Conservation (phyloP, 225 moss, liverwort and hornwort species). For the Neckera pumila region DNA sequence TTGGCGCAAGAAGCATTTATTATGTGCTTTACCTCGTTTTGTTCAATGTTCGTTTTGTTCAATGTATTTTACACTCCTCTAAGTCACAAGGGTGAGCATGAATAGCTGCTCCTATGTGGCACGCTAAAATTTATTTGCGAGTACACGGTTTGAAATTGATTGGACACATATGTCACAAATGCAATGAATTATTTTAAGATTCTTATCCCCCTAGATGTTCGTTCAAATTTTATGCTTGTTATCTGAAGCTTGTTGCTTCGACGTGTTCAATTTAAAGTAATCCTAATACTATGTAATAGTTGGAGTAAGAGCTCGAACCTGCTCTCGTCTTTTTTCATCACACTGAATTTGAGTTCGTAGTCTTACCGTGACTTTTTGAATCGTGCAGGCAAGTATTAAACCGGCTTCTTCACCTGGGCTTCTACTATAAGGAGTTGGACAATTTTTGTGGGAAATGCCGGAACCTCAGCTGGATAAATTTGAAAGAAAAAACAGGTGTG, state of each 20-base stretch:
- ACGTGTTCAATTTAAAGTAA: background rate
- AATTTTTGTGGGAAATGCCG: conserved; percentile 72
- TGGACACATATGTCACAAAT: background rate
- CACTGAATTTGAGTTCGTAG: background rate
- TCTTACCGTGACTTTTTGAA: background rate
- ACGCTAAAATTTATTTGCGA: background rate
- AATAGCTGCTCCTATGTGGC: background rate
- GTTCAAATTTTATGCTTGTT: background rate
- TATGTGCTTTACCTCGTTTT: background rate
- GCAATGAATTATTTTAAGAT: background rate
- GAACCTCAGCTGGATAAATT: conserved; percentile 85
- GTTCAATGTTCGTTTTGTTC: background rate
- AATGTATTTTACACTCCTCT: background rate
- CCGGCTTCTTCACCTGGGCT: conserved; percentile 83
- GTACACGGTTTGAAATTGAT: background rate
- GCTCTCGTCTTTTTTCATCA: background rate
- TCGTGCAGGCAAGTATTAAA: conserved; percentile 54
- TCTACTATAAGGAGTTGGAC: conserved; percentile 86
- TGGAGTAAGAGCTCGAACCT: background rate
- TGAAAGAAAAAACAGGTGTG: conserved; percentile 42
- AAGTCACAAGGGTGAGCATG: background rate
- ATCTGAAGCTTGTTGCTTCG: background rate
- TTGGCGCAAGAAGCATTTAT: background rate
- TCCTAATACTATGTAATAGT: background rate
- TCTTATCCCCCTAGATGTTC: background rate